phyloP scores from a whole-genome alignment of 148 eudicot genomes.

The Pharnaceum exiguum region DNA sequence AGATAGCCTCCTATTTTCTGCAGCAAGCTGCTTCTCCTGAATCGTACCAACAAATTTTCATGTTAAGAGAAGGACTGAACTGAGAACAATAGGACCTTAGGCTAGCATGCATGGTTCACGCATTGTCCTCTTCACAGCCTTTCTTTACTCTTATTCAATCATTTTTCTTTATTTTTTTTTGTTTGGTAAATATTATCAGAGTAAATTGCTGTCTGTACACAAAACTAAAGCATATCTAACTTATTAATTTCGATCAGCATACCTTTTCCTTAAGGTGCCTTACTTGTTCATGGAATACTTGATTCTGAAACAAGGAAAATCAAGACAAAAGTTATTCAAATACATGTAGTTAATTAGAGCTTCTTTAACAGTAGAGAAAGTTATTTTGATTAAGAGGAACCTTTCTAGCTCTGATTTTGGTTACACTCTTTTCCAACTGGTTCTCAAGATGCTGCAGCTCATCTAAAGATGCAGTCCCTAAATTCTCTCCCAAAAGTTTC shows the following conservation, averaged over 20 bases:
- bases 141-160: too few species aligned
- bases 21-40: slow-evolving; percentile 56
- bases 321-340: not conserved
- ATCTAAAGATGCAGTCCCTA: slow-evolving; percentile 60
- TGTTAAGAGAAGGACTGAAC: not conserved
- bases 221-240: not conserved
- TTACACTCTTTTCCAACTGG: slow-evolving; percentile 68
- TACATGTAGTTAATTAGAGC: too few species aligned
- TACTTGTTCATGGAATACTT: slow-evolving; percentile 51
- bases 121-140: too few species aligned
- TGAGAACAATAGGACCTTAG: too few species aligned
- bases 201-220: too few species aligned
- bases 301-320: slow-evolving; percentile 41
- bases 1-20: slow-evolving; percentile 49
- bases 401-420: slow-evolving; percentile 69
- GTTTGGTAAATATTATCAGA: too few species aligned
- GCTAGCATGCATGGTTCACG: too few species aligned
- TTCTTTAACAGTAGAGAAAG: too few species aligned
- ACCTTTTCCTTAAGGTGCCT: slow-evolving; percentile 59
- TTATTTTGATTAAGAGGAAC: slow-evolving; percentile 14
- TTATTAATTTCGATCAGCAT: not conserved
- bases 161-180: too few species aligned
- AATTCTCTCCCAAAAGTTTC: slow-evolving; percentile 75
- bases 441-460: slow-evolving; percentile 76
- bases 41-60: too few species aligned